A percentile compares a stretch with the other conserved stretches of the same genome.
These are phyloP conservation scores for Chloris gayana DNA, from an alignment of 176 grass and related monocot species.

Conservation along the genomic window DNA sequence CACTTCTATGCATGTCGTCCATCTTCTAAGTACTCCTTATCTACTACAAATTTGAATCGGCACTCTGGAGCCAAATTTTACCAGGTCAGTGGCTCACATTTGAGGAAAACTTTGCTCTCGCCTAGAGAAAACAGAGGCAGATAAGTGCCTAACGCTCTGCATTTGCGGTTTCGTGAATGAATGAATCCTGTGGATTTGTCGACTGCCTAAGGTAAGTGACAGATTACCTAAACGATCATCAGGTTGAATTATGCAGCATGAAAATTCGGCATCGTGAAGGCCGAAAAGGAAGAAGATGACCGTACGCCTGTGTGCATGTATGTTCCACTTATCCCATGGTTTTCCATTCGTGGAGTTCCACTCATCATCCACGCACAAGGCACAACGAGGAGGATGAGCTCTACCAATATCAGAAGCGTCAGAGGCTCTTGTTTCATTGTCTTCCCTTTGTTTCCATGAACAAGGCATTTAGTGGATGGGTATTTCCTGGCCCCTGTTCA, in stretches of 20 bases:
- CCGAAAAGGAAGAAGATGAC: constrained; percentile 25
- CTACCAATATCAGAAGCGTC: not conserved
- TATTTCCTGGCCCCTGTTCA: no score
- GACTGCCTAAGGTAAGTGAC: not conserved
- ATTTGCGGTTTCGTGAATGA: not conserved
- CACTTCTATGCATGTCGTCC: no score
- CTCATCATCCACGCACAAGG: not conserved
- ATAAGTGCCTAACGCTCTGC: not conserved
- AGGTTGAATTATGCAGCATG: not conserved
- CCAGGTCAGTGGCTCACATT: not conserved
- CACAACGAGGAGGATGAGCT: not conserved
- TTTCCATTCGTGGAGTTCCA: not conserved
- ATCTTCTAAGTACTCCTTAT: no score
- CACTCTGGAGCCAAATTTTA: not conserved
- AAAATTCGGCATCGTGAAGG: constrained; percentile 12
- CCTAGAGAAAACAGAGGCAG: no score
- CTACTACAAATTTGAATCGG: not conserved
- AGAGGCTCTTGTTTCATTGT: no score
- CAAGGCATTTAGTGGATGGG: no score
- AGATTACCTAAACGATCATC: not conserved
- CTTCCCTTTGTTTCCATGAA: no score
- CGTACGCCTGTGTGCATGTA: not conserved
- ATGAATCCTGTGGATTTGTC: not conserved
- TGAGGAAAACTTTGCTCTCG: not conserved
- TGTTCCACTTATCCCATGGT: not conserved